Evolutionary conservation across 2,329 filamentous ascomycete genomes (phyloP).

Genomic region (Lasiodiplodia sp.): DNA sequence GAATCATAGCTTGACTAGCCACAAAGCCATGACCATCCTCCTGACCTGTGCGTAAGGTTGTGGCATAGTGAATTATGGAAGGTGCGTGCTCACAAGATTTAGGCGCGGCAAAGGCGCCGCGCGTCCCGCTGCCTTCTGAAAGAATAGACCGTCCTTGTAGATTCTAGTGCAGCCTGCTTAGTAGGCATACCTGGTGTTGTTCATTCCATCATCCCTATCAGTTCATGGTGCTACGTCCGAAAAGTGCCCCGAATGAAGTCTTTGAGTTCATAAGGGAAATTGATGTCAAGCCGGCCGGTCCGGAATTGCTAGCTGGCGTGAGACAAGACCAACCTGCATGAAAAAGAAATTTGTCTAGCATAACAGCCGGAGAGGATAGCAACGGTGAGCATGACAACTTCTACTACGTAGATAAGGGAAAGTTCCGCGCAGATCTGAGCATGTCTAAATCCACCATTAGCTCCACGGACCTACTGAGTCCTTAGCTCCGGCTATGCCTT

Average conservation of each 20-base stretch:
- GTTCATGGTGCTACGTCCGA: background rate
- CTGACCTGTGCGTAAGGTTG: background rate
- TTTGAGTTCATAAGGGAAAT: background rate
- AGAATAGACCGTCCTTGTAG: background rate
- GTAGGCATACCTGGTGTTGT: background rate
- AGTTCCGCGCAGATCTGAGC: background rate
- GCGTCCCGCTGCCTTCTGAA: background rate
- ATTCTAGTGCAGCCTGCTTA: background rate
- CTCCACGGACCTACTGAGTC: too few relatives aligned
- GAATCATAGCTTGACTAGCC: background rate
- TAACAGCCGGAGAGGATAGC: background rate
- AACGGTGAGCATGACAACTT: background rate
- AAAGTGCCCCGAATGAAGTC: background rate
- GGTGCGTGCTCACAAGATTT: conserved; percentile 4
- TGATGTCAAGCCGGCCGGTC: background rate
- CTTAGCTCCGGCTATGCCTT: background rate
- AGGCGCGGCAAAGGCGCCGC: background rate
- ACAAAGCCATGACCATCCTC: background rate
- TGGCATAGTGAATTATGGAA: background rate
- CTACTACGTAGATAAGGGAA: background rate
- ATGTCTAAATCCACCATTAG: background rate
- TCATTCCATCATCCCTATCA: background rate
- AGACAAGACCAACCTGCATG: background rate
- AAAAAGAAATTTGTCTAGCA: background rate
- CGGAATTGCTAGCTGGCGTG: background rate